Percentiles rank a stretch among this genome's conserved stretches.
Evolutionary conservation across 257 asterid genomes (phyloP).

Genomic region (Paraleonurus japonicus): DNA sequence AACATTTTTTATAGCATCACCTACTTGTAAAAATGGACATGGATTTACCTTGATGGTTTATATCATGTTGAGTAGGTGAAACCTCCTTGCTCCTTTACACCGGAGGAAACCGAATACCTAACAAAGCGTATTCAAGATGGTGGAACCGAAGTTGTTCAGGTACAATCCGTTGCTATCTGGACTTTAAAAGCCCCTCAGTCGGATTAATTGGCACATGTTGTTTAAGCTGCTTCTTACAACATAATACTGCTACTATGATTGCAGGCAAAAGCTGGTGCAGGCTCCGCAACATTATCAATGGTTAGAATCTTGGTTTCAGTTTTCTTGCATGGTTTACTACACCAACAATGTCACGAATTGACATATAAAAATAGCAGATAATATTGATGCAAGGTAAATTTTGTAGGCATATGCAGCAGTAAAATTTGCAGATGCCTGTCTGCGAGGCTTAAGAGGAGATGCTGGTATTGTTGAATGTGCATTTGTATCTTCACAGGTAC

Average conservation of each 20-base stretch:
- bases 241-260: conserved; percentile 7
- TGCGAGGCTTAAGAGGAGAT: conserved; percentile 76
- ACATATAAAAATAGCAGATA: conserved; percentile 8
- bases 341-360: neutral
- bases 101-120: conserved; percentile 74
- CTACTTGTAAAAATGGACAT: neutral
- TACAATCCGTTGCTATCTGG: neutral
- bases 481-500: conserved; percentile 76
- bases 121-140: conserved; percentile 93
- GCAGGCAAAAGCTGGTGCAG: conserved; percentile 96
- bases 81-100: conserved; percentile 77
- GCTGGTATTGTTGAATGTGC: conserved; percentile 79
- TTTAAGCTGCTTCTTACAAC: neutral
- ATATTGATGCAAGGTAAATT: conserved; percentile 12
- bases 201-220: neutral
- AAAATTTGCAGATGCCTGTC: conserved; percentile 87
- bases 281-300: conserved; percentile 92
- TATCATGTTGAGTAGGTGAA: conserved; percentile 52
- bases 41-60: neutral
- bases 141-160: conserved; percentile 95
- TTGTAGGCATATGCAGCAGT: conserved; percentile 90
- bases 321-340: neutral
- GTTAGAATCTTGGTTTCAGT: conserved; percentile 30
- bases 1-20: neutral
- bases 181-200: neutral